Conservation (phyloP, 805 yeast species). For the Metschnikowia chrysomelidarum region DNA sequence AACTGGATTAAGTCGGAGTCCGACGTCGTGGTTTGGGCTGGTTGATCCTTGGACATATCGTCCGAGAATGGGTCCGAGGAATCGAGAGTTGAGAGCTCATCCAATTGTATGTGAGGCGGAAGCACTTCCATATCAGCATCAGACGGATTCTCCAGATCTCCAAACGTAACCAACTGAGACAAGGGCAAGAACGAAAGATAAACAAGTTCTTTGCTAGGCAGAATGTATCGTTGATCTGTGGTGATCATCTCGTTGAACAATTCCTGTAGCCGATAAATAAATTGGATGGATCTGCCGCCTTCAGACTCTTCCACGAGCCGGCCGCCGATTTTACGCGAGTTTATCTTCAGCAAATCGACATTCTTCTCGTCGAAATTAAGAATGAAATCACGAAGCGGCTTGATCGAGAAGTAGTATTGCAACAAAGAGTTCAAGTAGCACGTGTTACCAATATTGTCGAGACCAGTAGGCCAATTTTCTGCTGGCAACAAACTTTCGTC, state of each 20-base stretch:
- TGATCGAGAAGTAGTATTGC: slow-evolving; percentile 85
- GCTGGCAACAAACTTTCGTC: slow-evolving; percentile 59
- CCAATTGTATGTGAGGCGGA: neutral
- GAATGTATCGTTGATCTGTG: slow-evolving; percentile 60
- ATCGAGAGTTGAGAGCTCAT: neutral
- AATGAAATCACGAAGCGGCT: slow-evolving; percentile 71
- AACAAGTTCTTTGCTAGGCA: slow-evolving; percentile 82
- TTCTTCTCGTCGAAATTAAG: slow-evolving; percentile 48
- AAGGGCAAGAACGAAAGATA: slow-evolving; percentile 81
- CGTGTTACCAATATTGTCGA: slow-evolving; percentile 93
- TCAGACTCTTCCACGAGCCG: slow-evolving; percentile 77
- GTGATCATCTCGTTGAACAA: slow-evolving; percentile 70
- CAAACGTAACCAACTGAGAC: slow-evolving; percentile 62
- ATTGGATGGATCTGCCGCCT: slow-evolving; percentile 77
- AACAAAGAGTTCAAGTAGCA: slow-evolving; percentile 81
- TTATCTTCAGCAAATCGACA: slow-evolving; percentile 13
- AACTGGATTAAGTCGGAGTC: slow-evolving; percentile 7
- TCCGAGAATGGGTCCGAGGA: slow-evolving; percentile 3
- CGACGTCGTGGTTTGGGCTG: neutral
- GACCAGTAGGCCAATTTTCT: slow-evolving; percentile 83
- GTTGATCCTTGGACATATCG: neutral
- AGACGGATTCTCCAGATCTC: slow-evolving; percentile 13
- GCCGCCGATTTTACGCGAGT: slow-evolving; percentile 76
- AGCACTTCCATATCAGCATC: slow-evolving; percentile 6
- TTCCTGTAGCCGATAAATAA: slow-evolving; percentile 67